Base-by-base conservation (phyloP, 1,284 basidiomycete genomes). In the Tilletia caries region DNA sequence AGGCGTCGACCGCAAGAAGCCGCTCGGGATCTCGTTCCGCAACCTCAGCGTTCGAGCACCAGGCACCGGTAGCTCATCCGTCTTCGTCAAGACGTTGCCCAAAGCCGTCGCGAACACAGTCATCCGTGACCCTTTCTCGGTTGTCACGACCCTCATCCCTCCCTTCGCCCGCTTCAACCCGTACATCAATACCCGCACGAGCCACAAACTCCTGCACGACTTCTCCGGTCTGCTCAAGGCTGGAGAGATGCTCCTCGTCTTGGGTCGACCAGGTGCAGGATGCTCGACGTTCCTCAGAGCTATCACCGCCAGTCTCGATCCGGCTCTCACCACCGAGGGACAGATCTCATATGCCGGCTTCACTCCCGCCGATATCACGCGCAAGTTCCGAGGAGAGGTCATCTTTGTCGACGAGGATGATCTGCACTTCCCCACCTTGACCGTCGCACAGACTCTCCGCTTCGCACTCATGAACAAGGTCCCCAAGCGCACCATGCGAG, bases 171-270 rank as follows among this genome's bases (percentile, higher is more conserved):
- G 71, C 32, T 65, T 76, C 25, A 58, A 71, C 10, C 71, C 76
- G 10, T 18, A 43, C 18, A 32, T 18, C 3, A 67, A 66, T n/a
- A 73, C 71, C 44, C 27, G 32, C 33, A 18, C 43, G 13, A 27
- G 25, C 12, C 41, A 44, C 44, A 54, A 69, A 32, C 68, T 79
- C 15, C 70, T 79, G 37, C 70, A 74, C 44, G 67, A 43, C 48
- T 67, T 68, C 37, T 71, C 60, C 64, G 78, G 78, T 41, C 69
- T 78, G 6, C 74, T 79, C 68, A 74, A 74, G 29, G 68, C 78
- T 18, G 76, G 77, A 29, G 74, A 79, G 68, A 79, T 79, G 78
- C 72, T 78, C 25, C 76, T 79, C 66, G 78, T 79, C 27, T 73
- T 79, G 29, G 78, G 78, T n/a, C 69, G 76, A 23, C 78, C 78